These are phyloP conservation scores for Striga asiatica DNA, from an alignment of 257 asterid genomes.

Conservation along the genomic window DNA sequence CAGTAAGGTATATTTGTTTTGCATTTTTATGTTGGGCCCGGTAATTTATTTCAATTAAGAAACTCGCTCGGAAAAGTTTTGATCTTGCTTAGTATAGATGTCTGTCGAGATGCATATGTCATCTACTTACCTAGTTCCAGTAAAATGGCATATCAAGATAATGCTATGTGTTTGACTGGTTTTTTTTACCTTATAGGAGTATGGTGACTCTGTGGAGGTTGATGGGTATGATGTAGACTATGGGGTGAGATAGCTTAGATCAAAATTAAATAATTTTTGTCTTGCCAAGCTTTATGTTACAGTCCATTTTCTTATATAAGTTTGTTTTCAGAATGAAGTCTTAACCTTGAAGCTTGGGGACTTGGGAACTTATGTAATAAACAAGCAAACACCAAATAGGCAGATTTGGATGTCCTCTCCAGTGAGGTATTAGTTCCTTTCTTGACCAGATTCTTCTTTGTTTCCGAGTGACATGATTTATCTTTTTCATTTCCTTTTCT, in stretches of 20 bases:
- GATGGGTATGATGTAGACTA: slow-evolving; percentile 80
- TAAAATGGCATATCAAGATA: background rate
- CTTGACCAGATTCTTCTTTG: background rate
- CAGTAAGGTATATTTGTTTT: background rate
- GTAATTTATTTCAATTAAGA: background rate
- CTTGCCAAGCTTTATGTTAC: slow-evolving; percentile 7
- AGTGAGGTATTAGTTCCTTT: slow-evolving; percentile 45
- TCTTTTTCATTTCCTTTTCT: too few relatives aligned
- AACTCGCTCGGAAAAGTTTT: background rate
- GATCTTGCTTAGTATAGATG: slow-evolving; percentile 2
- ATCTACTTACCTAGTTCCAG: background rate
- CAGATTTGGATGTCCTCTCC: slow-evolving; percentile 99
- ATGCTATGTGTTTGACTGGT: slow-evolving; percentile 3
- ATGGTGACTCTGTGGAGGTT: slow-evolving; percentile 71
- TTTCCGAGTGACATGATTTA: background rate
- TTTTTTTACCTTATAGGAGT: slow-evolving; percentile 39
- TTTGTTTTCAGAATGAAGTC: slow-evolving; percentile 63
- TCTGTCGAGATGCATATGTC: background rate
- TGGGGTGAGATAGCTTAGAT: slow-evolving; percentile 51
- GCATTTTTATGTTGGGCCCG: background rate
- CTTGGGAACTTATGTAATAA: slow-evolving; percentile 83
- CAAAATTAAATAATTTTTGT: background rate
- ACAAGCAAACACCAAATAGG: slow-evolving; percentile 89
- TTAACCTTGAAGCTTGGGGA: slow-evolving; percentile 78
- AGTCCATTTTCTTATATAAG: background rate